Conservation (phyloP, 73 alveolate species). For the Tetrahymena elliotti region DNA sequence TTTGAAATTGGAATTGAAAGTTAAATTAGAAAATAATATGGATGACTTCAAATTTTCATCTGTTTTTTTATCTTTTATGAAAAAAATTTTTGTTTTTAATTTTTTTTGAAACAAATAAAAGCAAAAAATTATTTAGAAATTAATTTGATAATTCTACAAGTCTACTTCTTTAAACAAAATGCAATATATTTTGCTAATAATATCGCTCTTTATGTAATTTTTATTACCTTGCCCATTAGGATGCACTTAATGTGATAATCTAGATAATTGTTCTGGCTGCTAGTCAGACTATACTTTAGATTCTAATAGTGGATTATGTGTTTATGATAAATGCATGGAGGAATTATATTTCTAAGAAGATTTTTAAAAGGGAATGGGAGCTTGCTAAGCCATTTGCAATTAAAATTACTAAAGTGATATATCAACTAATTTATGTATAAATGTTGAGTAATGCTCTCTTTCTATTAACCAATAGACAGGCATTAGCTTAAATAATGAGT, state of each 20-base stretch:
- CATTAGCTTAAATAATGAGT: background rate
- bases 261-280: background rate
- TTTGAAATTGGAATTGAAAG: too few relatives aligned
- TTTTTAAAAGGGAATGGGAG: background rate
- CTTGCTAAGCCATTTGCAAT: background rate
- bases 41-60: too few relatives aligned
- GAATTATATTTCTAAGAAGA: background rate
- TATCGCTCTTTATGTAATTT: too few relatives aligned
- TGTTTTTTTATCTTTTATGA: too few relatives aligned
- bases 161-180: too few relatives aligned
- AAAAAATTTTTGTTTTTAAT: too few relatives aligned
- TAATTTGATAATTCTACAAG: background rate
- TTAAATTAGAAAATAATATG: too few relatives aligned
- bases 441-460: background rate
- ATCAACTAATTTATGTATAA: background rate
- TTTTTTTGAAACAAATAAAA: too few relatives aligned
- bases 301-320: background rate
- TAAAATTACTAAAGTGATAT: background rate
- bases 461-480: background rate
- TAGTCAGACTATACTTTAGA: too few relatives aligned
- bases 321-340: background rate
- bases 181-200: too few relatives aligned
- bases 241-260: background rate
- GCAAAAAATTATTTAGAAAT: too few relatives aligned
- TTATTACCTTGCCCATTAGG: background rate